phyloP scores from a whole-genome alignment of 768 basidiomycete species.

The Postia placenta region DNA sequence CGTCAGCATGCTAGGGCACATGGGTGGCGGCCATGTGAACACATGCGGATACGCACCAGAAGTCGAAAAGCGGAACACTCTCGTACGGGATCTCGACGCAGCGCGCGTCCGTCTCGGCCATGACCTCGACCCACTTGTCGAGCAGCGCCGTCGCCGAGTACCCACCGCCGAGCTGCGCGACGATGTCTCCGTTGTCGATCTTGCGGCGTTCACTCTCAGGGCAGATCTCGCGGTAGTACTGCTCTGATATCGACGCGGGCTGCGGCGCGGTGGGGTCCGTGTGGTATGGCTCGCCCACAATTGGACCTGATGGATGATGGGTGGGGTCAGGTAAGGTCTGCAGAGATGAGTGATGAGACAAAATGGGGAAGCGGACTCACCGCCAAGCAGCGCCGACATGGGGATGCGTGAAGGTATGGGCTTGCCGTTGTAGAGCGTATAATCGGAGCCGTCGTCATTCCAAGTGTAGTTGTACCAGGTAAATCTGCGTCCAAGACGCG shows the following conservation, averaged over 20 bases:
- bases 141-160: constrained; percentile 24
- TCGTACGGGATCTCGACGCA: constrained; percentile 31
- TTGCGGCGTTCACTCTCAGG: constrained; percentile 25
- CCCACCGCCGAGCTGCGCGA: constrained; percentile 23
- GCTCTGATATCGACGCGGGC: constrained; percentile 25
- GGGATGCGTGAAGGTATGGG: constrained; percentile 49
- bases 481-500: constrained; percentile 26
- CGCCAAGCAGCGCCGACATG: constrained; percentile 44
- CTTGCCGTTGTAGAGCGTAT: constrained; percentile 41
- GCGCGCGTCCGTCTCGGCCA: constrained; percentile 29
- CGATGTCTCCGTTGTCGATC: constrained; percentile 19
- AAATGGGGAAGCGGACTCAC: constrained; percentile 16
- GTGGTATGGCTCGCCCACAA: constrained; percentile 35
- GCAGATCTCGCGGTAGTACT: constrained; percentile 35
- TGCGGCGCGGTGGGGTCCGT: constrained; percentile 26
- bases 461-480: constrained; percentile 60
- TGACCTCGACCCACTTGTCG: constrained; percentile 34
- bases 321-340: neutral
- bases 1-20: neutral
- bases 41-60: constrained; percentile 25
- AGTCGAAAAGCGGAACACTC: constrained; percentile 26
- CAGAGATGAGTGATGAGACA: neutral
- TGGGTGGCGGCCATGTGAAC: neutral
- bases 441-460: constrained; percentile 36
- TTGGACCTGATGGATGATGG: constrained; percentile 26